Evolutionary conservation across 1,139 yeast species (phyloP).

Genomic region (Saccharomyces hybrid): DNA sequence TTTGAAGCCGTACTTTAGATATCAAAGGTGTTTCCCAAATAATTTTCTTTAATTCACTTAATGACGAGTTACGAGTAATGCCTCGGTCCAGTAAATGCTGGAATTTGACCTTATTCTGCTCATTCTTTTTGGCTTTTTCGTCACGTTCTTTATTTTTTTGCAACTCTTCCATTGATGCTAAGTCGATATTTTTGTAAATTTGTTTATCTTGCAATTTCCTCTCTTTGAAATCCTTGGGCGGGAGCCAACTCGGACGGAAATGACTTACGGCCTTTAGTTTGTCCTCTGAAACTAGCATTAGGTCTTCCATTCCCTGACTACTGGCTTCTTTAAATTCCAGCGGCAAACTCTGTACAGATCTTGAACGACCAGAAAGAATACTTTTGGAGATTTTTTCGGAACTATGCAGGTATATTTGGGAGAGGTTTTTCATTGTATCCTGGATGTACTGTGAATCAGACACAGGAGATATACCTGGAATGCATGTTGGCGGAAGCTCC

Average conservation of each 20-base stretch:
- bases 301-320: constrained; percentile 38
- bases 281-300: constrained; percentile 39
- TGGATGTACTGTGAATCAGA: constrained; percentile 30
- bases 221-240: constrained; percentile 39
- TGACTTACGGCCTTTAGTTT: constrained; percentile 36
- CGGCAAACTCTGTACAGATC: constrained; percentile 33
- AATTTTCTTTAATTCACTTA: constrained; percentile 33
- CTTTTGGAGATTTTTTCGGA: constrained; percentile 30
- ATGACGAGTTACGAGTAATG: constrained; percentile 30
- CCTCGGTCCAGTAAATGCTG: constrained; percentile 23
- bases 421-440: constrained; percentile 35
- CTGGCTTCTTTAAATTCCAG: constrained; percentile 30
- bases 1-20: constrained; percentile 28
- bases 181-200: constrained; percentile 34
- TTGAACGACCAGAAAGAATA: constrained; percentile 33
- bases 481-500: constrained; percentile 34
- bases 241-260: constrained; percentile 44
- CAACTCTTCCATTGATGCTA: constrained; percentile 30
- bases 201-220: constrained; percentile 36
- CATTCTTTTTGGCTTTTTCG: constrained; percentile 27
- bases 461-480: constrained; percentile 30
- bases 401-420: constrained; percentile 36
- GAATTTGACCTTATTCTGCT: constrained; percentile 29
- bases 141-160: constrained; percentile 26
- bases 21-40: constrained; percentile 36